These are phyloP conservation scores for Zarea fungicola DNA, from an alignment of 2,329 filamentous ascomycete genomes.

Conservation along the genomic window DNA sequence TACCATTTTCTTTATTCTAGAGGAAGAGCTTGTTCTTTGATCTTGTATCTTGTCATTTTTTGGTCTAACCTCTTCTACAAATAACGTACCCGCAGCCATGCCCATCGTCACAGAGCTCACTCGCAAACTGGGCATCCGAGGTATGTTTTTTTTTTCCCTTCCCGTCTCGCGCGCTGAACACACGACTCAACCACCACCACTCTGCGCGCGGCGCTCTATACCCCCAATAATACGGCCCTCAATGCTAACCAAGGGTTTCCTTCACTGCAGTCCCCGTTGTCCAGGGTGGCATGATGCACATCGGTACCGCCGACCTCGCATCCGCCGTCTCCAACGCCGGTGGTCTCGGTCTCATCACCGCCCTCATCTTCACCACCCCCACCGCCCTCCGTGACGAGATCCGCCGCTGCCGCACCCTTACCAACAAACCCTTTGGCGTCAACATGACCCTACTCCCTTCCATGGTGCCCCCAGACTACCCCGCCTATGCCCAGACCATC, in stretches of 20 bases:
- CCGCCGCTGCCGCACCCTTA: constrained; percentile 75
- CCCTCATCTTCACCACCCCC: constrained; percentile 87
- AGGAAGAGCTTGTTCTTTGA: no score
- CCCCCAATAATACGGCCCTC: no score
- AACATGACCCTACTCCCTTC: constrained; percentile 93
- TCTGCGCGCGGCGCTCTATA: no score
- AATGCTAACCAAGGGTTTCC: background rate
- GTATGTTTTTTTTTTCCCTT: constrained; percentile 27
- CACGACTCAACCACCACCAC: background rate
- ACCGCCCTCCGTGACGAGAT: constrained; percentile 93
- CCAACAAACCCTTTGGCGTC: constrained; percentile 76
- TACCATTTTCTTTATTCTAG: no score
- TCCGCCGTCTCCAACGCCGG: constrained; percentile 76
- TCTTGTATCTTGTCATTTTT: background rate
- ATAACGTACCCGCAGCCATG: constrained; percentile 33
- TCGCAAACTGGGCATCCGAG: constrained; percentile 51
- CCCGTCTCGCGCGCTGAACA: no score
- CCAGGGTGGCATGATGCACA: constrained; percentile 84
- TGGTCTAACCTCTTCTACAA: background rate
- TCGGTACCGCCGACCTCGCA: constrained; percentile 75
- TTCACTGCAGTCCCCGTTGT: constrained; percentile 66
- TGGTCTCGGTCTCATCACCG: constrained; percentile 76
- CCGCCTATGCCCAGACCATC: constrained; percentile 82
- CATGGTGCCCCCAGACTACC: constrained; percentile 86
- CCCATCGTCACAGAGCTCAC: constrained; percentile 55